phyloP scores from a whole-genome alignment of 2,329 filamentous ascomycete genomes.

The Calonectria pauciramosa region DNA sequence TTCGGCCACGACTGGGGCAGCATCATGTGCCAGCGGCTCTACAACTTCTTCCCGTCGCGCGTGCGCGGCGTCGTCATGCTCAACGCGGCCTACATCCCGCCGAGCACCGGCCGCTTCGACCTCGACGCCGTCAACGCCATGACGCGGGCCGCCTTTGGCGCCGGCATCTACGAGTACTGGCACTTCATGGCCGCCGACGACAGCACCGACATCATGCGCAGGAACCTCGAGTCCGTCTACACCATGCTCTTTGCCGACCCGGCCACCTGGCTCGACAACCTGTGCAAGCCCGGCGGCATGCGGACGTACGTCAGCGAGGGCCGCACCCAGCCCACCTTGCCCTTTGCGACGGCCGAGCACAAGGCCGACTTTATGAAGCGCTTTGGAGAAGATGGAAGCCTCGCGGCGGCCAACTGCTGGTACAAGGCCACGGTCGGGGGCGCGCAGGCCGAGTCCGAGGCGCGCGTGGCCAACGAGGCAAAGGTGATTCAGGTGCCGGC shows the following conservation, averaged over 20 bases:
- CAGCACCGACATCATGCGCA: neutral
- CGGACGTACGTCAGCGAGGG: neutral
- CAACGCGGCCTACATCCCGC: neutral
- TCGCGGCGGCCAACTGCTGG: neutral
- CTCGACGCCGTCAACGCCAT: neutral
- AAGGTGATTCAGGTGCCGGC: neutral
- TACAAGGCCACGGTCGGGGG: neutral
- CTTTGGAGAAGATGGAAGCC: neutral
- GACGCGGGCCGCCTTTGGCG: neutral
- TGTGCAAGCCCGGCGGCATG: neutral
- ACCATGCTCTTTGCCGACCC: neutral
- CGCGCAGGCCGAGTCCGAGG: neutral
- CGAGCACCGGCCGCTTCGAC: neutral
- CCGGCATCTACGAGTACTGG: neutral
- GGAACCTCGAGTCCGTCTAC: neutral
- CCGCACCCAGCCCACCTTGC: neutral
- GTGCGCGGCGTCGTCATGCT: neutral
- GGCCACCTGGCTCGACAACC: neutral
- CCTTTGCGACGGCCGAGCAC: neutral
- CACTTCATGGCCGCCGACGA: neutral
- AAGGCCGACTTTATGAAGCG: neutral
- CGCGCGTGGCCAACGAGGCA: neutral
- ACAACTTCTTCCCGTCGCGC: neutral
- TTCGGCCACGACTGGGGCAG: slow-evolving; percentile 3
- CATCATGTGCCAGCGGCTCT: neutral